Percentiles rank a stretch among this genome's conserved stretches.
phyloP scores from a whole-genome alignment of 768 basidiomycete genomes.

The Kwoniella botswanensis region DNA sequence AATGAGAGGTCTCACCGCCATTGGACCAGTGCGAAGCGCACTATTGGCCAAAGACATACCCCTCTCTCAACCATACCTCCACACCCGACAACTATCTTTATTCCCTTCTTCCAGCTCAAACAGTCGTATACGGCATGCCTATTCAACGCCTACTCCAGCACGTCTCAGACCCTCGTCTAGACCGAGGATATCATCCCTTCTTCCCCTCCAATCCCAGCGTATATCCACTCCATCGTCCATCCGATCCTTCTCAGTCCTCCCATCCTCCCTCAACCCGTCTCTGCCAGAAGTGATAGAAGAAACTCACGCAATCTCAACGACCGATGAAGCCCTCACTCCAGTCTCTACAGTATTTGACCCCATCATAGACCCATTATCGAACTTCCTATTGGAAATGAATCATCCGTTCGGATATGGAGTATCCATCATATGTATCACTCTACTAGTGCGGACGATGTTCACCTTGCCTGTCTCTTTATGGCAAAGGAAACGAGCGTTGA shows the following conservation, averaged over 20 bases:
- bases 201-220: not conserved
- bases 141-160: not conserved
- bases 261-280: not conserved
- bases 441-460: slow-evolving; percentile 48
- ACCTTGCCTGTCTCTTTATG: slow-evolving; percentile 58
- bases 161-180: not conserved
- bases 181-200: not conserved
- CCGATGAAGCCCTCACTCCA: slow-evolving; percentile 14
- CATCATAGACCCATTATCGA: slow-evolving; percentile 34
- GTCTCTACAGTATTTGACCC: slow-evolving; percentile 19
- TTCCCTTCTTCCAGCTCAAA: not conserved
- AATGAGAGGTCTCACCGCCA: not conserved
- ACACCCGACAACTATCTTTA: not conserved
- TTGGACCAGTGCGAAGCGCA: not conserved
- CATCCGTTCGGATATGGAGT: slow-evolving; percentile 44
- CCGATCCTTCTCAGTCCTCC: slow-evolving; percentile 3
- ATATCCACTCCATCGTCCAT: not conserved
- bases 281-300: slow-evolving; percentile 6
- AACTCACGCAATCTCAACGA: not conserved
- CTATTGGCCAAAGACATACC: not conserved
- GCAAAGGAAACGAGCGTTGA: slow-evolving; percentile 48
- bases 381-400: slow-evolving; percentile 39
- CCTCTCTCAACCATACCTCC: not conserved
- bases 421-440: slow-evolving; percentile 56
- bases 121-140: slow-evolving; percentile 7